Evolutionary conservation across 345 rosid species (phyloP).

Genomic region (Gossypium arboreum): DNA sequence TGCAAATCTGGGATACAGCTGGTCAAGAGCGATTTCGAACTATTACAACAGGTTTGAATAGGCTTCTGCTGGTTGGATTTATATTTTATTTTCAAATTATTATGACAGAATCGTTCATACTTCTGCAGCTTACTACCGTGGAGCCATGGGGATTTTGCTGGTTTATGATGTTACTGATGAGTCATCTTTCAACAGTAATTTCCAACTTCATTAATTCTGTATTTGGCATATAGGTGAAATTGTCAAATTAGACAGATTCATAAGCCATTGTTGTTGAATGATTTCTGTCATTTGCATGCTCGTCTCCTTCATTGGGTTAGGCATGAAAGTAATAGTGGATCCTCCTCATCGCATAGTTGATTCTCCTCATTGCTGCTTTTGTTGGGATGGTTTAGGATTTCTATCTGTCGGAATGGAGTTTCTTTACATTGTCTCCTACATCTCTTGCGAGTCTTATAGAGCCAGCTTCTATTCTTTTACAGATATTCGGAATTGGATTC

Average conservation of each 20-base stretch:
- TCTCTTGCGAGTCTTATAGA: conserved; percentile 16
- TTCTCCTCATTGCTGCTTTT: conserved; percentile 4
- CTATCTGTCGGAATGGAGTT: conserved; percentile 1
- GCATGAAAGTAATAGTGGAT: not conserved
- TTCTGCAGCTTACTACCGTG: conserved; percentile 69
- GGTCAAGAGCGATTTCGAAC: conserved; percentile 96
- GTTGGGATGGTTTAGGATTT: conserved; percentile 12
- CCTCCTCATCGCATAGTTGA: conserved; percentile 3
- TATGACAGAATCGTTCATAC: not conserved
- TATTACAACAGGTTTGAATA: conserved; percentile 62
- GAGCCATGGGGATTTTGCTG: conserved; percentile 83
- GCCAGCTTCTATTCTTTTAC: conserved; percentile 20
- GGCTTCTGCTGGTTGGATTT: not conserved
- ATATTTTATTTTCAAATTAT: not conserved
- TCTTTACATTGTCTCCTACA: conserved; percentile 3
- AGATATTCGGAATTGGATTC: conserved; percentile 99
- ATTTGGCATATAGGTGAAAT: conserved; percentile 2
- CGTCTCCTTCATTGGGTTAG: not conserved
- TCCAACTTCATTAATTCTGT: not conserved
- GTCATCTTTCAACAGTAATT: conserved; percentile 71
- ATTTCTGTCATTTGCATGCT: not conserved
- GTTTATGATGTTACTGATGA: conserved; percentile 83
- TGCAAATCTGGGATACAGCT: conserved; percentile 97
- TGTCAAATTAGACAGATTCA: not conserved
- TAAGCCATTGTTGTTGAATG: not conserved